Percentiles rank a stretch among this genome's conserved stretches.
Evolutionary conservation across 352 stramenopile genomes (phyloP).

Genomic region (Phytopythium boreale): DNA sequence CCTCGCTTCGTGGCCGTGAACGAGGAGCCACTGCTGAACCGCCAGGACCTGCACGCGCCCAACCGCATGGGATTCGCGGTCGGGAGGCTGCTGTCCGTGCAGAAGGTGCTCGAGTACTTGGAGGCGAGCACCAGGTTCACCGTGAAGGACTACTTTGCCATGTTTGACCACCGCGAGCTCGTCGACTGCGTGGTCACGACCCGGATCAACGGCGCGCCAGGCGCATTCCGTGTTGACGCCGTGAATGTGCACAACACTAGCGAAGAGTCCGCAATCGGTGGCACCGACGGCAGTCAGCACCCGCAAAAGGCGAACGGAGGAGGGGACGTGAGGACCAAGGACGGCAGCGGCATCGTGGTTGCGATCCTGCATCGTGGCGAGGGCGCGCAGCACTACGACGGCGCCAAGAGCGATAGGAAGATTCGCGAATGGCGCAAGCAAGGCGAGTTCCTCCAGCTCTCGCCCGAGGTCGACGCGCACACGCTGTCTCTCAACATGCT

Average conservation of each 20-base stretch:
- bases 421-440: constrained; percentile 64
- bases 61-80: constrained; percentile 81
- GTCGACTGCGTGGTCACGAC: constrained; percentile 74
- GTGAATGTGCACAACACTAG: constrained; percentile 28
- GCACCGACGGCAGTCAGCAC: neutral
- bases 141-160: constrained; percentile 41
- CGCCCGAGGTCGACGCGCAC: constrained; percentile 47
- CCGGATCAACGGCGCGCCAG: constrained; percentile 58
- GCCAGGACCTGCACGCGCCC: constrained; percentile 52
- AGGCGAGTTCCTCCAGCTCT: constrained; percentile 61
- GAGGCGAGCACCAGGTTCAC: constrained; percentile 51
- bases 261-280: neutral
- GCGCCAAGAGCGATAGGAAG: constrained; percentile 56
- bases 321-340: constrained; percentile 24
- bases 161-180: constrained; percentile 45
- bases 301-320: constrained; percentile 1
- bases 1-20: constrained; percentile 78
- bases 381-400: constrained; percentile 62
- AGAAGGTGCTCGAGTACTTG: constrained; percentile 66
- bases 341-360: constrained; percentile 21
- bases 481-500: constrained; percentile 35
- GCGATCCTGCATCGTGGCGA: constrained; percentile 47
- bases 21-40: constrained; percentile 59
- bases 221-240: constrained; percentile 60
- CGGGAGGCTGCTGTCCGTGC: constrained; percentile 58